phyloP scores from a whole-genome alignment of 371 early-diverging fungal species.

The Phascolomyces articulosus region DNA sequence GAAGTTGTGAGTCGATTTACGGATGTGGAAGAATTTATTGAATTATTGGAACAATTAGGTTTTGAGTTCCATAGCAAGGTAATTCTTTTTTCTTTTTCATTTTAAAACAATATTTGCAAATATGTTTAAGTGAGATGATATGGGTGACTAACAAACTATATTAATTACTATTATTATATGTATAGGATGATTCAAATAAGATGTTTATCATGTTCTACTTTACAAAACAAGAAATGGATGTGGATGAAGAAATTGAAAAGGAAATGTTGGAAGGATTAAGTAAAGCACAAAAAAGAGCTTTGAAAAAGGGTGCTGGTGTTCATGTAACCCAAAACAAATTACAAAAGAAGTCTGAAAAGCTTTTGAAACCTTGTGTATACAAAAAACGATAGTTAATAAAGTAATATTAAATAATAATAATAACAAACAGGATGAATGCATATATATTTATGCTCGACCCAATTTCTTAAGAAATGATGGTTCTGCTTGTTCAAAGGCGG shows the following conservation, averaged over 20 bases:
- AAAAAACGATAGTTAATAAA: slow-evolving; percentile 71
- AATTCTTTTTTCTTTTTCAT: neutral
- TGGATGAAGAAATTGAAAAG: slow-evolving; percentile 32
- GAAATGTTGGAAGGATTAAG: slow-evolving; percentile 41
- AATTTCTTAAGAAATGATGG: slow-evolving; percentile 6
- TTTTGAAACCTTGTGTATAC: slow-evolving; percentile 91
- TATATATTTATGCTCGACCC: neutral
- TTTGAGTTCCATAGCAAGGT: slow-evolving; percentile 75
- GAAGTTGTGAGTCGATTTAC: slow-evolving; percentile 93
- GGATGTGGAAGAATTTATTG: slow-evolving; percentile 79
- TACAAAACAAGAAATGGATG: slow-evolving; percentile 50
- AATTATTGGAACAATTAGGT: slow-evolving; percentile 69
- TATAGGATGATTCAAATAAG: slow-evolving; percentile 73
- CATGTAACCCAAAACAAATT: slow-evolving; percentile 21
- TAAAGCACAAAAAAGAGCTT: slow-evolving; percentile 51
- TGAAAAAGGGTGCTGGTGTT: slow-evolving; percentile 51
- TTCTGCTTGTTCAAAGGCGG: slow-evolving; percentile 45
- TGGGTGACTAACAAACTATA: too few relatives aligned
- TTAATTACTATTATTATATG: neutral
- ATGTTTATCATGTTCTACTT: slow-evolving; percentile 94
- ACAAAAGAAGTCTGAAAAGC: slow-evolving; percentile 43
- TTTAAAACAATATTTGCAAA: too few relatives aligned
- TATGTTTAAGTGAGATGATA: too few relatives aligned
- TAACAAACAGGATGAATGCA: neutral
- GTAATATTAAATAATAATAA: too few relatives aligned